phyloP scores from a whole-genome alignment of 345 rosid species.

The Clausena lansium region DNA sequence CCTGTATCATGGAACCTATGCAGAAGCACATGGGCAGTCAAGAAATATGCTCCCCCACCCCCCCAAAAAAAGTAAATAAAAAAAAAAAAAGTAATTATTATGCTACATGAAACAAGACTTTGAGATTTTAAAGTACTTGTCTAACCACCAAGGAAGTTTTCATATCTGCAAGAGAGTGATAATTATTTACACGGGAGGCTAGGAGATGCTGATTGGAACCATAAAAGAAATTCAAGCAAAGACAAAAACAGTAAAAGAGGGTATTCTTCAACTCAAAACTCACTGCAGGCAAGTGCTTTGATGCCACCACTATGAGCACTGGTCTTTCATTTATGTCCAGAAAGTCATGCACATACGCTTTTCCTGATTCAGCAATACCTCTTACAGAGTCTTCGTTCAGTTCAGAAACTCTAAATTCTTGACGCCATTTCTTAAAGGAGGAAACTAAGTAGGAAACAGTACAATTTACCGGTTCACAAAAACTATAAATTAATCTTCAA shows the following conservation, averaged over 20 bases:
- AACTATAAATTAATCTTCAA: background rate
- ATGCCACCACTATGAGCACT: constrained; percentile 79
- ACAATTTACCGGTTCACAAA: background rate
- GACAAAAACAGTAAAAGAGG: background rate
- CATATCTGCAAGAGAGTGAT: background rate
- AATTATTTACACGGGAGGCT: background rate
- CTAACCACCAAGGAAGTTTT: background rate
- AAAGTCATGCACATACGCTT: constrained; percentile 68
- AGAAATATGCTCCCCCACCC: background rate
- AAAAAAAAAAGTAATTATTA: background rate
- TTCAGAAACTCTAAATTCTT: constrained; percentile 67
- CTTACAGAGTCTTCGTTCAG: constrained; percentile 64
- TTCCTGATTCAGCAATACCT: constrained; percentile 64
- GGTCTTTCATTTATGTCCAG: constrained; percentile 66
- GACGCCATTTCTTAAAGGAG: constrained; percentile 73
- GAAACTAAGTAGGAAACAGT: constrained; percentile 23
- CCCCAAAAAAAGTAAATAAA: too few species aligned
- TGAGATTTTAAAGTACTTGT: background rate
- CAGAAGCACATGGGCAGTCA: background rate
- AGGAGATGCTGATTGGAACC: background rate
- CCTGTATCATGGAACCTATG: background rate
- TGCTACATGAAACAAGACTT: background rate
- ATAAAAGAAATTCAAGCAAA: background rate
- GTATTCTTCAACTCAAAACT: constrained; percentile 30
- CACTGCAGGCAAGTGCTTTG: constrained; percentile 77